Percentiles rank a stretch among this genome's conserved stretches.
Evolutionary conservation across 139 green algal species (phyloP).

Genomic region (Tetraselmis chui): DNA sequence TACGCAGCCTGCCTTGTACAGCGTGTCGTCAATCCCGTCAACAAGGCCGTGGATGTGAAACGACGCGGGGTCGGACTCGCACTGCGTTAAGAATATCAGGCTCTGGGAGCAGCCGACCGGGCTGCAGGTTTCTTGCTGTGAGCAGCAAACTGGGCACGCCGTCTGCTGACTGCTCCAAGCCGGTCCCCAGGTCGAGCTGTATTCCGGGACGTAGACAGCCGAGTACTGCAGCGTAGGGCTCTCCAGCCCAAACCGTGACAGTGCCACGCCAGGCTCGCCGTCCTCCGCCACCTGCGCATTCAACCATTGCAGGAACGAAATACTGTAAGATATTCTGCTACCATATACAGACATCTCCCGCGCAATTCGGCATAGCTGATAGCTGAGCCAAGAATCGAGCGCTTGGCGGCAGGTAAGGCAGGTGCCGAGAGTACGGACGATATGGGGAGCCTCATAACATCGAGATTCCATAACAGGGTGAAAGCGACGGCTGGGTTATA

Average conservation of each 20-base stretch:
- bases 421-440: too few species aligned
- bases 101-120: not conserved
- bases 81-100: not conserved
- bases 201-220: not conserved
- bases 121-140: not conserved
- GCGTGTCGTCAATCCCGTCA: not conserved
- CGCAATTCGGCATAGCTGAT: too few species aligned
- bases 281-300: not conserved
- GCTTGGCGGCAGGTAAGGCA: too few species aligned
- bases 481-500: too few species aligned
- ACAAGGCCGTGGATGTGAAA: not conserved
- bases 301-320: too few species aligned
- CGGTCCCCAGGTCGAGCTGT: not conserved
- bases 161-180: not conserved
- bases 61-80: not conserved
- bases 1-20: not conserved
- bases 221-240: not conserved
- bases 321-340: too few species aligned
- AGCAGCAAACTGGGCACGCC: not conserved
- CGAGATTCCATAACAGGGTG: too few species aligned
- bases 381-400: too few species aligned
- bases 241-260: not conserved
- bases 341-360: too few species aligned
- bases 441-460: too few species aligned
- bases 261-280: not conserved